Base-by-base conservation (phyloP, 23 red algal genomes). In the Gracilaria domingensis region DNA sequence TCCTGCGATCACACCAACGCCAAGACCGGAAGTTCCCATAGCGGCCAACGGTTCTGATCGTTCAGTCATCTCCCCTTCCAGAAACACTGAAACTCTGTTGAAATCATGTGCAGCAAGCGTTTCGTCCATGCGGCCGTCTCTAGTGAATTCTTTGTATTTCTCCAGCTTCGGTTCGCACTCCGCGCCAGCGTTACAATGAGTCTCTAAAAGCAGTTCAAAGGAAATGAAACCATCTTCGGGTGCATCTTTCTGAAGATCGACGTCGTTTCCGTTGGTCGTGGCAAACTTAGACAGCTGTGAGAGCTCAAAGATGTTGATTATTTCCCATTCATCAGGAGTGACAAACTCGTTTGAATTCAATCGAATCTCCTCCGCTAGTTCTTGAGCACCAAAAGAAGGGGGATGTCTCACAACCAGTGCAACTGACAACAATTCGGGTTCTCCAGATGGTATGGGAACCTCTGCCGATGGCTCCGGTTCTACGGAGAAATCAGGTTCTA, bases 281-380 rank as follows among this genome's bases (percentile, higher is more conserved):
- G 45, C 20, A 51, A 51, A 77, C 25, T 77, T 77, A 51, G 72
- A 45, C 26, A 77, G 42, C 20, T 77, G 38, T 50, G 72, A 77
- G 23, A 77, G 25, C 45, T 49, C 40, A 25, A 77, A 51, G 23
- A 77, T 4, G 39, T 4, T 77, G 72, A 51, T 42, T 49, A 77
- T 77, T 50, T 77, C 72, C 72, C 72, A 77, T 49, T 77, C 72
- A 48, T 77, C 72, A 51, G 72, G 72, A 9, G 42, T 30, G 38
- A 77, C 39, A 20, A 77, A 77, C 25, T 77, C 72, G 20, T 77
- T 77, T 77, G 72, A 77, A 51, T 77, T 77, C 4, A 77, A 13
- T 14, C 72, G 72, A 30, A 77, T 77, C 38, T 77, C 72, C 30
- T 77, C 72, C 40, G 72, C 72, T 30, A 77, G 34, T 30, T 77